These are phyloP conservation scores for Russula compacta DNA, from an alignment of 768 basidiomycete genomes.

Conservation along the genomic window DNA sequence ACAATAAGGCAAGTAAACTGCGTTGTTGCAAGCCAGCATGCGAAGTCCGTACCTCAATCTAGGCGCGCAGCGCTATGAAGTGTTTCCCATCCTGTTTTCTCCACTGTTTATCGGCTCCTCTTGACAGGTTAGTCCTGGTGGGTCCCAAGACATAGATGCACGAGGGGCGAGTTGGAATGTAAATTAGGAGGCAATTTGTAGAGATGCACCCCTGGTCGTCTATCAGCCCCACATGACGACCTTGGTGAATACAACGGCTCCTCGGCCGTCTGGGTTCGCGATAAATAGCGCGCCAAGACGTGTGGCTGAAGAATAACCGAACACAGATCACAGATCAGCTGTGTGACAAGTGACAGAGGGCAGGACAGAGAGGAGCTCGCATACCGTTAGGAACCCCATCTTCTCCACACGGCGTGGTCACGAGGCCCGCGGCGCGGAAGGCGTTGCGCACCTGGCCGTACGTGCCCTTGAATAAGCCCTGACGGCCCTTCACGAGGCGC, in stretches of 20 bases:
- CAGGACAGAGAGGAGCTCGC: not conserved
- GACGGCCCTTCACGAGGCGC: not conserved
- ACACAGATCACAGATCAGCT: not conserved
- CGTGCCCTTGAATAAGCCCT: slow-evolving; percentile 20
- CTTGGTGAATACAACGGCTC: slow-evolving; percentile 19
- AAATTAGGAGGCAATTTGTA: not conserved
- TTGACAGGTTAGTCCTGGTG: not conserved
- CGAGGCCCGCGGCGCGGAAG: slow-evolving; percentile 19
- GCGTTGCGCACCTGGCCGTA: slow-evolving; percentile 21
- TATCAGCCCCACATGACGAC: slow-evolving; percentile 21
- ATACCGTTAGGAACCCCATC: slow-evolving; percentile 18
- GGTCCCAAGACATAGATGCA: not conserved
- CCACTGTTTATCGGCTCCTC: not conserved
- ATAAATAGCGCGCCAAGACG: slow-evolving; percentile 20
- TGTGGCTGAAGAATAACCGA: slow-evolving; percentile 7
- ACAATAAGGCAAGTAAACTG: slow-evolving; percentile 3
- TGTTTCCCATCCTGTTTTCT: not conserved
- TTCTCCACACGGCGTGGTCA: slow-evolving; percentile 18
- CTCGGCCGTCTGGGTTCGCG: slow-evolving; percentile 16
- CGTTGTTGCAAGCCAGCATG: not conserved
- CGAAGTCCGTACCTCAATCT: slow-evolving; percentile 10
- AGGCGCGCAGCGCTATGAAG: slow-evolving; percentile 7
- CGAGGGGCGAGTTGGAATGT: not conserved
- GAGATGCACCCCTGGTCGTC: not conserved
- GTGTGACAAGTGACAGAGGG: not conserved